Base-by-base conservation (phyloP, 108 stramenopile genomes). In the Pinguiococcus pyrenoidosus region DNA sequence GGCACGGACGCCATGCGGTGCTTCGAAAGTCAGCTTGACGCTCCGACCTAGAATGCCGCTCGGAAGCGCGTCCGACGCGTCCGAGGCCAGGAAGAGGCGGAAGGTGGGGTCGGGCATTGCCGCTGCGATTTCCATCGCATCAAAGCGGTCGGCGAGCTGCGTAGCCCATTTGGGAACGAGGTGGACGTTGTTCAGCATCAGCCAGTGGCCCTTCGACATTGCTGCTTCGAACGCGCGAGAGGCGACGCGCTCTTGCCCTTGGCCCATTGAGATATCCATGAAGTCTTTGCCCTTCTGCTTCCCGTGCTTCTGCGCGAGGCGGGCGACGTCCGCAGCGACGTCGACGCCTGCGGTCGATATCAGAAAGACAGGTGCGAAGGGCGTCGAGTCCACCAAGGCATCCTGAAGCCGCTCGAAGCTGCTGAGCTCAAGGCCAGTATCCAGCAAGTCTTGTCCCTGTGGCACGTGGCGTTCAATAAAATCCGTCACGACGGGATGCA, bases 181-280 rank as follows among this genome's bases (percentile, higher is more conserved):
- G 37, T 72, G 71, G 6, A 72, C 61, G 41, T 72, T 72, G 23
- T 72, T 58, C 48, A 72, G 21, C 5, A 72, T 37, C 12, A 72
- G 32, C 59, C 64, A 72, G 46, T 51, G 40, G 30, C 71, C 71
- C 8, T 14, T 2, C 10, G 37, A 13, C 8, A 27, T 43, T 46
- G 49, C 54, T 10, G 32, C 29, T 9, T 50, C 55, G 10, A 79
- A 38, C 7, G 64, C 39, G 24, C 45, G 34, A 4, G 14, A 14
- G 29, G 66, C 66, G 24, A 54, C 32, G n/a, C 12, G 13, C 37
- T 72, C 71, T 33, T 72, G 65, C 27, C 71, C 71, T 32, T 72
- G 71, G 8, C 71, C 71, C 28, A 72, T 50, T 24, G 50, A 54
- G 23, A 72, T 67, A 44, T 67, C 58, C 17, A 32, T 27, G 47